Base-by-base conservation (phyloP, 2,329 filamentous ascomycete genomes). In the Monilinia fructicola region DNA sequence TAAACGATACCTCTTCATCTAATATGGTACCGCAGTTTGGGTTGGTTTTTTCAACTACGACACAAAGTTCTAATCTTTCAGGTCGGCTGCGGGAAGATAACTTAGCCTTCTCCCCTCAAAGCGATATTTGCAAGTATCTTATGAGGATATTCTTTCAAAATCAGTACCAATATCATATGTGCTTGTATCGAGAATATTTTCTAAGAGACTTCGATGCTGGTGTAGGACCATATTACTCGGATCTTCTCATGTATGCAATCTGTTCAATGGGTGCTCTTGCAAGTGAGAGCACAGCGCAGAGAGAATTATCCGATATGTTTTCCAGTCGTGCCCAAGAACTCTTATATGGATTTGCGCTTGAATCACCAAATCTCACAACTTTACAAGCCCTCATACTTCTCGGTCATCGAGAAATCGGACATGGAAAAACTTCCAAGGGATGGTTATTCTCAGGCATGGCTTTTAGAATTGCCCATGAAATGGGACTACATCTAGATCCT, bases 381-480 rank as follows among this genome's bases (percentile, higher is more conserved):
- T 71, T 83, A 11, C 79, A 83, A 67, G 79, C 81, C 0, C 72
- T 84, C 18, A 75, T 81, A 6, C 69, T 83, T 0, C 67, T 84
- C 2, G 80, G 81, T 12, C 81, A 83, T 65, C 76, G 79, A 21
- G 81, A 81, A 67, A 82, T 83, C 53, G 81, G 81, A 4, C 78
- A 79, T 28, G 80, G 81, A 0, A 78, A 79, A n/a, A 74, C 78
- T 2, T 83, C 81, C 23, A 83, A 82, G 64, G 81, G 82, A 16
- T 84, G 82, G 82, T 73, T 83, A 1, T 83, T 81, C 63, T 82
- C 81, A 38, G 81, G 81, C 56, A 83, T 84, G 81, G 81, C 81
- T 11, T 84, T 82, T 69, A 78, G 82, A 5, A 75, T 84, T 18
- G 79, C 81, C 0, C 81, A 83, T 61, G 82, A 82, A 69, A 84